Conservation (phyloP, 1,139 yeast species). For the Spathaspora jeffriesii region DNA sequence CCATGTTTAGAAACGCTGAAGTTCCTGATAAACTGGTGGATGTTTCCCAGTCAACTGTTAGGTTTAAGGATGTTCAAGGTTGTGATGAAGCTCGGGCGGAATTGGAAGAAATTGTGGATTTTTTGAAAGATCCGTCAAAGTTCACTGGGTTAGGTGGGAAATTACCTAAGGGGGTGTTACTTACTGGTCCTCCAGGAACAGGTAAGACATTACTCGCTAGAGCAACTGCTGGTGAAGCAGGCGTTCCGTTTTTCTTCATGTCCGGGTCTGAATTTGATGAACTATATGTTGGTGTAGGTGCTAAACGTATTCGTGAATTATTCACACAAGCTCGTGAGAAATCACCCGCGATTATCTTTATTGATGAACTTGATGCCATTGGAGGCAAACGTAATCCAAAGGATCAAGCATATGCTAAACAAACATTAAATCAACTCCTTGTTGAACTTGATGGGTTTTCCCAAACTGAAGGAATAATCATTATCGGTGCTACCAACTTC, state of each 20-base stretch:
- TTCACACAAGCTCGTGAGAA: conserved; percentile 92
- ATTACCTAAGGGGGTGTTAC: conserved; percentile 92
- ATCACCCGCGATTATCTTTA: conserved; percentile 96
- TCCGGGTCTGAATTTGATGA: conserved; percentile 99
- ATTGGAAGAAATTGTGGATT: conserved; percentile 94
- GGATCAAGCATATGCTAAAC: conserved; percentile 98
- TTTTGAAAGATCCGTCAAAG: conserved; percentile 92
- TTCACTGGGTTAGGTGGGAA: conserved; percentile 98
- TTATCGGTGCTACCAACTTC: conserved; percentile 97
- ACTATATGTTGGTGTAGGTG: conserved; percentile 98
- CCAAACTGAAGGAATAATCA: conserved; percentile 89
- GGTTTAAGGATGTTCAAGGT: conserved; percentile 93
- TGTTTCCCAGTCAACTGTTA: conserved; percentile 83
- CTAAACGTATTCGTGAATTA: conserved; percentile 93
- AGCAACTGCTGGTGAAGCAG: conserved; percentile 99
- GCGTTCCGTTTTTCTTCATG: conserved; percentile 98
- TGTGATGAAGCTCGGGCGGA: conserved; percentile 99
- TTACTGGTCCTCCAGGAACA: conserved; percentile 99
- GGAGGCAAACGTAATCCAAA: conserved; percentile 98
- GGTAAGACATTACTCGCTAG: conserved; percentile 97
- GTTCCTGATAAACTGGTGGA: conserved; percentile 79
- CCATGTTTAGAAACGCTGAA: conserved; percentile 76
- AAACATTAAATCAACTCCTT: conserved; percentile 90
- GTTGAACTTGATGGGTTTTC: conserved; percentile 98
- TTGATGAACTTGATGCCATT: conserved; percentile 97